Conservation (phyloP, 441 rosid genomes). For the Populus tomentosa region DNA sequence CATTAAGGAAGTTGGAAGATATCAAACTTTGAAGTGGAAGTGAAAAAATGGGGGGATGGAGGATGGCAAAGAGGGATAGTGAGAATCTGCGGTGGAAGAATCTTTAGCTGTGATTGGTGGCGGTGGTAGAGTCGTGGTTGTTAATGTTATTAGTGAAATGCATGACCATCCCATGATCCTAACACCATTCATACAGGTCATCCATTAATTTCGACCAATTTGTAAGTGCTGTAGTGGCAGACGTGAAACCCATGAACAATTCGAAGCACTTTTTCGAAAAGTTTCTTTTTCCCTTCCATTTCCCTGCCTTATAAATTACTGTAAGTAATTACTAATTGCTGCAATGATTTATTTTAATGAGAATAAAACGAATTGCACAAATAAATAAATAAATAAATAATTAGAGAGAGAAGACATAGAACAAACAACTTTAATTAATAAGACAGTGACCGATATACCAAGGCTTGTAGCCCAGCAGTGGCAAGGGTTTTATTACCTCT, state of each 20-base stretch:
- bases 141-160: constrained; percentile 10
- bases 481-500: too few relatives aligned
- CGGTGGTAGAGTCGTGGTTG: not conserved
- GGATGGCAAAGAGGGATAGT: not conserved
- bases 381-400: too few relatives aligned
- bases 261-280: not conserved
- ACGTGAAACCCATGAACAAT: constrained; percentile 71
- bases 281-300: not conserved
- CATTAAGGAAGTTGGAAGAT: constrained; percentile 31
- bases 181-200: not conserved
- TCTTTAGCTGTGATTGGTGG: constrained; percentile 12
- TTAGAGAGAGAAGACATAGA: not conserved
- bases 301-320: not conserved
- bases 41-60: not conserved
- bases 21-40: not conserved
- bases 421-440: too few relatives aligned
- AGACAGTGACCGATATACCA: too few relatives aligned
- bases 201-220: constrained; percentile 11
- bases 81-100: constrained; percentile 28
- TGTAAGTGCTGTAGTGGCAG: constrained; percentile 14
- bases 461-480: too few relatives aligned
- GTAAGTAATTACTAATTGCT: not conserved
- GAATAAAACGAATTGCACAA: not conserved
- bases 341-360: not conserved
- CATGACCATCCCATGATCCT: constrained; percentile 36